phyloP scores from a whole-genome alignment of 2,329 filamentous ascomycete species.

The Scedosporium apiospermum region DNA sequence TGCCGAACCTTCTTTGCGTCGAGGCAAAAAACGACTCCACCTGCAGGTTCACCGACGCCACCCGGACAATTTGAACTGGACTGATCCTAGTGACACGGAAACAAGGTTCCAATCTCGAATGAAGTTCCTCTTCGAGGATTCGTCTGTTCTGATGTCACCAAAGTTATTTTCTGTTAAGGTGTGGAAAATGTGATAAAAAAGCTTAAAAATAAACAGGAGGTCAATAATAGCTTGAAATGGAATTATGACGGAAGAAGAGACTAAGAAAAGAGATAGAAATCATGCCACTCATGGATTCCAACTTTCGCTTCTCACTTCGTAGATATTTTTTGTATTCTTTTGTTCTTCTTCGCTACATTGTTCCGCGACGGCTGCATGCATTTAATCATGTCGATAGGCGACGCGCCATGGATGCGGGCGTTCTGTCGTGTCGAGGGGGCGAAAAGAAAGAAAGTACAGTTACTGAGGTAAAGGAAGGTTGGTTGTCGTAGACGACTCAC shows the following conservation, averaged over 20 bases:
- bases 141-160: neutral
- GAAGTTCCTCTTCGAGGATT: neutral
- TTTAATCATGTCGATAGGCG: neutral
- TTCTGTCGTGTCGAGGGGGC: neutral
- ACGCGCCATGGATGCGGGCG: neutral
- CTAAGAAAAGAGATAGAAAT: neutral
- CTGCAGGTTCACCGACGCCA: too few species aligned
- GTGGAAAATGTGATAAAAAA: too few species aligned
- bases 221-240: neutral
- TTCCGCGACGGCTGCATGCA: neutral
- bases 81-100: too few species aligned
- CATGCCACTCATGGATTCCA: neutral
- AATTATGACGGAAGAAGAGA: neutral
- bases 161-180: neutral
- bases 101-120: neutral
- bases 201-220: too few species aligned
- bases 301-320: neutral
- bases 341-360: neutral
- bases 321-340: neutral
- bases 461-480: too few species aligned
- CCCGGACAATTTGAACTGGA: too few species aligned
- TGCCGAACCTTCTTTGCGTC: too few species aligned
- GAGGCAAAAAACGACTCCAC: too few species aligned
- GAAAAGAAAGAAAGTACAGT: neutral
- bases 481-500: too few species aligned